Conservation (phyloP, 352 stramenopile genomes). For the Pythium rhizo-oryzae region DNA sequence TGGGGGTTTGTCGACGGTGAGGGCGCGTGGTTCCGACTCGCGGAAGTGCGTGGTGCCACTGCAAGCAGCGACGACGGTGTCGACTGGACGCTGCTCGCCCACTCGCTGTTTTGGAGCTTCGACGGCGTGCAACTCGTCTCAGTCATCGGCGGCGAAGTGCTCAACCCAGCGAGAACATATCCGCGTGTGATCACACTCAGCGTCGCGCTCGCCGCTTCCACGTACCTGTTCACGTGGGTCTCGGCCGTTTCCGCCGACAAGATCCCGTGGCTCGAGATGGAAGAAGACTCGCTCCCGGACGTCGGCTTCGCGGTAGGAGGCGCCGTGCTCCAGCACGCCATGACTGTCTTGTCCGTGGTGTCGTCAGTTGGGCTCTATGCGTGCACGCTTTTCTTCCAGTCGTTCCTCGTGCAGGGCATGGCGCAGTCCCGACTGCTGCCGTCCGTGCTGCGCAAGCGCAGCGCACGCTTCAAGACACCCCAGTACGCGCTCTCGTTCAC, state of each 20-base stretch:
- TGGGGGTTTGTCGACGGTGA: constrained; percentile 36
- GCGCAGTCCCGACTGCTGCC: constrained; percentile 75
- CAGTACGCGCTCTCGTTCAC: constrained; percentile 23
- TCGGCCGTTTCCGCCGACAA: constrained; percentile 10
- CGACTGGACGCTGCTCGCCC: constrained; percentile 83
- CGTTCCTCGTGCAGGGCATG: constrained; percentile 68
- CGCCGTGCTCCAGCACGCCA: constrained; percentile 67
- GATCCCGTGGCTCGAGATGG: constrained; percentile 17
- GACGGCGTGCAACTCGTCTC: constrained; percentile 89
- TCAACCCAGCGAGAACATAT: constrained; percentile 48
- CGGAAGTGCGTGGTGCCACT: background rate
- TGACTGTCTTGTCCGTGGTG: constrained; percentile 44
- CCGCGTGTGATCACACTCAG: constrained; percentile 71
- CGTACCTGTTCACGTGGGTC: constrained; percentile 26
- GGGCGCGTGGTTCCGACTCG: constrained; percentile 39
- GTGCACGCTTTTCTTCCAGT: constrained; percentile 86
- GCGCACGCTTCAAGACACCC: constrained; percentile 18
- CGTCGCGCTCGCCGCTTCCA: constrained; percentile 55
- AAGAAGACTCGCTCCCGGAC: constrained; percentile 20
- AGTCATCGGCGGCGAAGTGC: constrained; percentile 84
- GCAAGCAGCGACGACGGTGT: constrained; percentile 9
- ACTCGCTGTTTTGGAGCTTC: constrained; percentile 95
- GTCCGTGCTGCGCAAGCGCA: constrained; percentile 58
- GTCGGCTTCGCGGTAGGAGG: constrained; percentile 45
- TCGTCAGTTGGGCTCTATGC: constrained; percentile 80